phyloP scores from a whole-genome alignment of 352 stramenopile species.

The Peronosclerospora sorghi region DNA sequence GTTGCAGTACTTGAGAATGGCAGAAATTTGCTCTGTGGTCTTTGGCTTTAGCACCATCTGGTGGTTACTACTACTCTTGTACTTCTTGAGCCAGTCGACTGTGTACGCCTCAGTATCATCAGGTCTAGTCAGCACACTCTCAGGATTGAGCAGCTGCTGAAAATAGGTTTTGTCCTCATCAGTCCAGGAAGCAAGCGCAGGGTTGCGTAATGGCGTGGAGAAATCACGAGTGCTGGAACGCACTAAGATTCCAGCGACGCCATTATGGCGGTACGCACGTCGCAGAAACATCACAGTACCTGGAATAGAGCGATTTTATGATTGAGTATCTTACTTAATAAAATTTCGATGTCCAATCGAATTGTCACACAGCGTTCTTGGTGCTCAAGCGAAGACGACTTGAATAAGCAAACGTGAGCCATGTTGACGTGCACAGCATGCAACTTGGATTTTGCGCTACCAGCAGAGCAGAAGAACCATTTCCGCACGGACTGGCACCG shows the following conservation, averaged over 20 bases:
- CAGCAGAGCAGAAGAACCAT: slow-evolving; percentile 74
- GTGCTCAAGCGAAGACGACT: no score
- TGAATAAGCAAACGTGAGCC: background rate
- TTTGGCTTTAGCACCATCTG: slow-evolving; percentile 82
- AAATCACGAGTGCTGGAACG: slow-evolving; percentile 9
- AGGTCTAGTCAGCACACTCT: slow-evolving; percentile 49
- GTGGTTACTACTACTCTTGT: slow-evolving; percentile 41
- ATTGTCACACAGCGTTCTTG: no score
- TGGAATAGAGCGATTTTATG: background rate
- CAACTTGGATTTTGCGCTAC: slow-evolving; percentile 49
- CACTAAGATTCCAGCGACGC: slow-evolving; percentile 4
- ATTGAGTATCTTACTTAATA: no score
- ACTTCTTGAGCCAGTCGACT: slow-evolving; percentile 82
- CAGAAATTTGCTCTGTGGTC: slow-evolving; percentile 79
- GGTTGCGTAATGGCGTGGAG: slow-evolving; percentile 25
- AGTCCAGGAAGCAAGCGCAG: slow-evolving; percentile 40
- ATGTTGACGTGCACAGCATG: slow-evolving; percentile 83
- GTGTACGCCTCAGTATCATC: slow-evolving; percentile 68
- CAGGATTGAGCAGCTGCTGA: slow-evolving; percentile 40
- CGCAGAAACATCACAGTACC: slow-evolving; percentile 13
- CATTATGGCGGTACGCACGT: slow-evolving; percentile 4
- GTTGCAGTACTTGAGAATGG: slow-evolving; percentile 90
- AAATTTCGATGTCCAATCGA: no score
- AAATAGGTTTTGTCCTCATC: slow-evolving; percentile 59
- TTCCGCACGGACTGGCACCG: slow-evolving; percentile 96